Evolutionary conservation across 2,329 filamentous ascomycete species (phyloP).

Genomic region (Chaetomiaceae sp.): DNA sequence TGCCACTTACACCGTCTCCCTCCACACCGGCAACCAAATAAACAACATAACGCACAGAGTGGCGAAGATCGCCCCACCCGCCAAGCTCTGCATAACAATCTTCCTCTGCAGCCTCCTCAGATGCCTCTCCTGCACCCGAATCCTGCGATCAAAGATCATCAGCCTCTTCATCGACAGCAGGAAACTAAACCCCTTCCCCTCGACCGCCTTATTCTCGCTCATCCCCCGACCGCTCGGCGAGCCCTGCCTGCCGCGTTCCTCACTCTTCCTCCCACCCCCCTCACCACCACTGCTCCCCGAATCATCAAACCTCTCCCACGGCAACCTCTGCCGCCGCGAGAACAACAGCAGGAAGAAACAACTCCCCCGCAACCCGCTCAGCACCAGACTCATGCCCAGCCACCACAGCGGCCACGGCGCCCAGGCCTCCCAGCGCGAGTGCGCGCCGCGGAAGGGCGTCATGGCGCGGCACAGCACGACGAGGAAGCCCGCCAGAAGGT

Average conservation of each 20-base stretch:
- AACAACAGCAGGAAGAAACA: conserved; percentile 45
- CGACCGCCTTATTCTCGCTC: conserved; percentile 10
- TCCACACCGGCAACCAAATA: conserved; percentile 40
- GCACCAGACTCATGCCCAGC: conserved; percentile 37
- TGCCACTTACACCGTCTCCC: conserved; percentile 26
- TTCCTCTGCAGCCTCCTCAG: conserved; percentile 38
- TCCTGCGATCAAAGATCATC: conserved; percentile 43
- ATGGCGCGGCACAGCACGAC: conserved; percentile 36
- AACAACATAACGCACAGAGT: conserved; percentile 34
- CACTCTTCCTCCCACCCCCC: background rate
- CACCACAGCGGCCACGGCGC: conserved; percentile 42
- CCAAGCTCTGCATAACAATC: conserved; percentile 38
- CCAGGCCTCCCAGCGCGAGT: conserved; percentile 37
- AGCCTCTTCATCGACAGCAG: conserved; percentile 31
- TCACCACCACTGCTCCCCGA: conserved; percentile 5
- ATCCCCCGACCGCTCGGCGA: background rate
- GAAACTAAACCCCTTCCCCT: conserved; percentile 17
- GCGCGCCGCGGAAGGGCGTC: conserved; percentile 28
- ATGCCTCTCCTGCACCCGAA: conserved; percentile 39
- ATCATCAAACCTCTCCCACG: conserved; percentile 44
- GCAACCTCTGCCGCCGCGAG: conserved; percentile 39
- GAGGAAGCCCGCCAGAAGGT: conserved; percentile 36
- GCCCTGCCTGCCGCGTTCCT: background rate
- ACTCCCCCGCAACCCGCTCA: conserved; percentile 40
- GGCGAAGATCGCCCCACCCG: conserved; percentile 34